phyloP scores from a whole-genome alignment of 352 stramenopile genomes.

The Plasmopara viticola region DNA sequence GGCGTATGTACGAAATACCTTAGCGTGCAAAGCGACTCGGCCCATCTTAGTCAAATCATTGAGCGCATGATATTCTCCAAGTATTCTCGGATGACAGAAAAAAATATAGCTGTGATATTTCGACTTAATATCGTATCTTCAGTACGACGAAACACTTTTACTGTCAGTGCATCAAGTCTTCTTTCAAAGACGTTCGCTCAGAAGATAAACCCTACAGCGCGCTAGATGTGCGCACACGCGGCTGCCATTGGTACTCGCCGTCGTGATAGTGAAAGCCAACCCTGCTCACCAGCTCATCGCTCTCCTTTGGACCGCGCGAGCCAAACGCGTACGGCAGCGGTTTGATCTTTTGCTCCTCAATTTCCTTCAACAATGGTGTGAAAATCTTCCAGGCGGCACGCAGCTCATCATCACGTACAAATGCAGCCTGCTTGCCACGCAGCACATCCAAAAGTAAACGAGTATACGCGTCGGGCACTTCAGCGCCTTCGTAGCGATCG shows the following conservation, averaged over 20 bases:
- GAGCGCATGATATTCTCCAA: too few relatives aligned
- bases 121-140: too few relatives aligned
- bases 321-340: constrained; percentile 92
- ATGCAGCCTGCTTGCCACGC: constrained; percentile 91
- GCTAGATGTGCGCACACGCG: constrained; percentile 30
- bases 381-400: constrained; percentile 96
- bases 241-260: constrained; percentile 70
- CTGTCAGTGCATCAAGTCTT: too few relatives aligned
- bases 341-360: constrained; percentile 89
- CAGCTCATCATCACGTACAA: constrained; percentile 97
- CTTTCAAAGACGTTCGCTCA: too few relatives aligned
- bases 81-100: too few relatives aligned
- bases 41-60: too few relatives aligned
- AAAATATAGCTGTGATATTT: too few relatives aligned
- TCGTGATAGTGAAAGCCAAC: constrained; percentile 77
- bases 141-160: too few relatives aligned
- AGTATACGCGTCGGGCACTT: constrained; percentile 96
- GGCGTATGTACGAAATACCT: too few relatives aligned
- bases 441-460: constrained; percentile 97
- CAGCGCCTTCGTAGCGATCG: constrained; percentile 74
- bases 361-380: constrained; percentile 94
- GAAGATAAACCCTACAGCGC: constrained; percentile 31
- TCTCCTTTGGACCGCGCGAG: constrained; percentile 89
- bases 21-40: too few relatives aligned
- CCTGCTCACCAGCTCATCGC: constrained; percentile 67